Evolutionary conservation across 495 filamentous ascomycete species (phyloP), one percentile per base, ranked within the genome.

Genomic region (Trichoderma gamsii): DNA sequence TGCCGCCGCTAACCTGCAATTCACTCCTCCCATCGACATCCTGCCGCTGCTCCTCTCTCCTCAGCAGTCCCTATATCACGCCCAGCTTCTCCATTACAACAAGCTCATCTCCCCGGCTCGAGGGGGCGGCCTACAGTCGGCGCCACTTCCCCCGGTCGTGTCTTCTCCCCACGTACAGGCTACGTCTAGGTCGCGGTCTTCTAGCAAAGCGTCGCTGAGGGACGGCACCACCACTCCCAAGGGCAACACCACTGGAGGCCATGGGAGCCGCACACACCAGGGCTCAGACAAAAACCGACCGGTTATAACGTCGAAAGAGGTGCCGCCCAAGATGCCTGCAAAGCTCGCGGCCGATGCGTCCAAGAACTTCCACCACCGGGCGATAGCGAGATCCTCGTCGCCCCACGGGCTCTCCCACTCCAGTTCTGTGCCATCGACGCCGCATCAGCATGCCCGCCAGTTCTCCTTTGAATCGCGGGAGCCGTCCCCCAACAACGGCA

Each of bases 371-470:
- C 43, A 27, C 49, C 76, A 78, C 64, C 75, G 72, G 43, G 70
- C 74, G 41, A 69, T 78, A 16, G 65, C 71, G 61, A 79, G 73
- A 70, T 72, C 76, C 21, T 78, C 75, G 68, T 76, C 72, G 63
- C 78, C 71, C 15, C 64, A 68, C 43, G 69, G 70, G 15, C 64
- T 86, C 16, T 82, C 89, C 44, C 92, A 96, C 68, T 96, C 95
- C 13, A 96, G 84, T 74, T 98, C 95, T 21, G 88, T 99, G 25
- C 95, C 95, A 0, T 96, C 95, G 5, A 99, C 95, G 0, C 95
- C 95, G 5, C 92, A 92, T 69, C 93, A 97, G 74, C 89, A 91
- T 76, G 84, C 92, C 71, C 87, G 92, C 71, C 89, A 92, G 71
- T 88, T 92, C 73, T 90, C 90, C 21, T 92, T 91, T 69, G 87